A percentile compares a stretch with the other conserved stretches of the same genome.
Evolutionary conservation across 2,329 filamentous ascomycete species (phyloP).

Genomic region (Clarireedia homoeocarpa): DNA sequence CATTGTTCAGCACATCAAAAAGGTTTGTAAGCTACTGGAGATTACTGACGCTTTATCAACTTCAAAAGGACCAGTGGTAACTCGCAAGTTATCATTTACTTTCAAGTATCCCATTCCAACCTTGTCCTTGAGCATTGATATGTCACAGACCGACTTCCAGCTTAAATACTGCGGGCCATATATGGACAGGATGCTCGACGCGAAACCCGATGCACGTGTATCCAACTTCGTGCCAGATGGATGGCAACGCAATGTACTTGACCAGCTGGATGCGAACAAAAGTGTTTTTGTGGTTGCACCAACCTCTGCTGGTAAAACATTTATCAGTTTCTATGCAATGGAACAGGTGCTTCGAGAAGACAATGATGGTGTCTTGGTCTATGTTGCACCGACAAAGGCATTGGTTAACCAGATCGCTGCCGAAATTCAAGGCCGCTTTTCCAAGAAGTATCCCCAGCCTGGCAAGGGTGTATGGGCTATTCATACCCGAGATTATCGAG

Average conservation of each 20-base stretch:
- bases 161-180: constrained; percentile 63
- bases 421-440: constrained; percentile 65
- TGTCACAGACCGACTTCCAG: constrained; percentile 53
- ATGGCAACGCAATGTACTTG: constrained; percentile 68
- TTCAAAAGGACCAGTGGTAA: constrained; percentile 18
- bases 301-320: constrained; percentile 74
- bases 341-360: constrained; percentile 61
- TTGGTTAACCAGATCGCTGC: constrained; percentile 78
- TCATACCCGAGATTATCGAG: constrained; percentile 65
- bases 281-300: constrained; percentile 71
- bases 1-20: constrained; percentile 30
- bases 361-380: constrained; percentile 65
- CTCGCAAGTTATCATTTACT: constrained; percentile 38
- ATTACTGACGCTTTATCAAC: constrained; percentile 28
- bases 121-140: constrained; percentile 25
- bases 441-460: constrained; percentile 48
- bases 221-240: constrained; percentile 62
- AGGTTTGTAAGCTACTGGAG: constrained; percentile 27
- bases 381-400: constrained; percentile 75
- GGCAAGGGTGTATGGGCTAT: constrained; percentile 71
- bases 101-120: constrained; percentile 32
- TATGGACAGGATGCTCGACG: constrained; percentile 67
- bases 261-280: constrained; percentile 61
- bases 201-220: constrained; percentile 58
- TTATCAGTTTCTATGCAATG: constrained; percentile 81